A percentile compares a stretch with the other conserved stretches of the same genome.
Evolutionary conservation across 371 early-diverging fungal species (phyloP).

Genomic region (Mucor saturninus): DNA sequence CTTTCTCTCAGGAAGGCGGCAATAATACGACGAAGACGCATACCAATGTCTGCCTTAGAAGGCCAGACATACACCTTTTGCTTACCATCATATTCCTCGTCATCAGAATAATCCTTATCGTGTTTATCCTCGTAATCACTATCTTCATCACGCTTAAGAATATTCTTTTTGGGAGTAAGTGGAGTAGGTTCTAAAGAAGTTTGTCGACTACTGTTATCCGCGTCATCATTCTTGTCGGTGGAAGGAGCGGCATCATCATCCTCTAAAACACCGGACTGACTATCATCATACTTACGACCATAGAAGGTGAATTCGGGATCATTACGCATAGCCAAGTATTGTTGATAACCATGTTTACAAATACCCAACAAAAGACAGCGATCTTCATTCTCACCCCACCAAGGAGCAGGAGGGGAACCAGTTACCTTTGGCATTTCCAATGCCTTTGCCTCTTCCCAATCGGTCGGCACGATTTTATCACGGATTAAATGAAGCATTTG

Average conservation of each 20-base stretch:
- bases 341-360: constrained; percentile 81
- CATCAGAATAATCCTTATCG: constrained; percentile 14
- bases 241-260: constrained; percentile 36
- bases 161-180: constrained; percentile 4
- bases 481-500: constrained; percentile 75
- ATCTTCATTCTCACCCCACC: constrained; percentile 84
- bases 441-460: constrained; percentile 58
- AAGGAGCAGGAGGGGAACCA: constrained; percentile 63
- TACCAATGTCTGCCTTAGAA: constrained; percentile 72
- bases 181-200: constrained; percentile 8
- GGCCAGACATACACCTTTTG: constrained; percentile 57
- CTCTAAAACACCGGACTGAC: constrained; percentile 38
- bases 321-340: constrained; percentile 63
- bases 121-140: constrained; percentile 26
- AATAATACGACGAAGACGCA: constrained; percentile 71
- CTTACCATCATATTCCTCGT: constrained; percentile 36
- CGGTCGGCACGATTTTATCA: constrained; percentile 62
- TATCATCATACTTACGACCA: constrained; percentile 52
- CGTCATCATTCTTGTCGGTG: constrained; percentile 28
- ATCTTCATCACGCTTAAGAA: constrained; percentile 21
- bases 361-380: constrained; percentile 77
- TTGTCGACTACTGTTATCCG: constrained; percentile 23
- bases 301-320: constrained; percentile 73
- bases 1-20: constrained; percentile 65
- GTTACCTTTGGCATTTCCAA: constrained; percentile 64